phyloP scores from a whole-genome alignment of 1,284 basidiomycete genomes.

The Naganishia albida region DNA sequence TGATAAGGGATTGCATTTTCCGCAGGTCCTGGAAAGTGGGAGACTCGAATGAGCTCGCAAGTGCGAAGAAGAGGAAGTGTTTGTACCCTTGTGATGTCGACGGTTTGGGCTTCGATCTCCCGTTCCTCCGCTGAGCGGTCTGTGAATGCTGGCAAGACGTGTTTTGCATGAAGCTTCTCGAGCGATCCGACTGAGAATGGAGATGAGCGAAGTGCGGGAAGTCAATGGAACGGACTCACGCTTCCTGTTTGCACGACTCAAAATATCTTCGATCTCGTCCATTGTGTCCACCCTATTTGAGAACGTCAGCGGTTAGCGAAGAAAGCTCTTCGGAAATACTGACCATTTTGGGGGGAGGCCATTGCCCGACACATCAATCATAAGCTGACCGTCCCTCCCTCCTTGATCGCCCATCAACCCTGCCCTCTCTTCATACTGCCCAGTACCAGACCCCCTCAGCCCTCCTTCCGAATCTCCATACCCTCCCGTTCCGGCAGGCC shows the following conservation, averaged over 20 bases:
- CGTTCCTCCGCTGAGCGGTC: slow-evolving; percentile 90
- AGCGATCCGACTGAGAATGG: slow-evolving; percentile 65
- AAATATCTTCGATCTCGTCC: slow-evolving; percentile 79
- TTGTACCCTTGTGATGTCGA: slow-evolving; percentile 79
- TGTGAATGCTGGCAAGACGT: slow-evolving; percentile 91
- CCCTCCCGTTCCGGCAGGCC: slow-evolving; percentile 47
- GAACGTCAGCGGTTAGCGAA: slow-evolving; percentile 7
- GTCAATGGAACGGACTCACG: slow-evolving; percentile 61
- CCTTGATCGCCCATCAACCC: slow-evolving; percentile 25
- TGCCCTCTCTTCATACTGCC: slow-evolving; percentile 48
- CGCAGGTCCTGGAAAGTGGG: slow-evolving; percentile 70
- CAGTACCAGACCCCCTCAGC: slow-evolving; percentile 31
- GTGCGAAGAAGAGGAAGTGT: neutral
- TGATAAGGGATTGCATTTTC: slow-evolving; percentile 74
- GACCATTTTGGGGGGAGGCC: slow-evolving; percentile 69
- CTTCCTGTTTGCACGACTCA: slow-evolving; percentile 70
- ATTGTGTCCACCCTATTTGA: slow-evolving; percentile 79
- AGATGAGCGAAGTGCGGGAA: slow-evolving; percentile 17
- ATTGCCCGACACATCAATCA: slow-evolving; percentile 62
- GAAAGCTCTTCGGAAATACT: slow-evolving; percentile 49
- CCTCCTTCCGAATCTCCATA: slow-evolving; percentile 64
- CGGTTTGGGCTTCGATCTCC: slow-evolving; percentile 85
- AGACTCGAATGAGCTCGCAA: neutral
- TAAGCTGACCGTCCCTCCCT: slow-evolving; percentile 34
- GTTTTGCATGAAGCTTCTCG: slow-evolving; percentile 93